Evolutionary conservation across 2,329 filamentous ascomycete species (phyloP).

Genomic region (Ophiocordyceps camponoti-rufipedis): DNA sequence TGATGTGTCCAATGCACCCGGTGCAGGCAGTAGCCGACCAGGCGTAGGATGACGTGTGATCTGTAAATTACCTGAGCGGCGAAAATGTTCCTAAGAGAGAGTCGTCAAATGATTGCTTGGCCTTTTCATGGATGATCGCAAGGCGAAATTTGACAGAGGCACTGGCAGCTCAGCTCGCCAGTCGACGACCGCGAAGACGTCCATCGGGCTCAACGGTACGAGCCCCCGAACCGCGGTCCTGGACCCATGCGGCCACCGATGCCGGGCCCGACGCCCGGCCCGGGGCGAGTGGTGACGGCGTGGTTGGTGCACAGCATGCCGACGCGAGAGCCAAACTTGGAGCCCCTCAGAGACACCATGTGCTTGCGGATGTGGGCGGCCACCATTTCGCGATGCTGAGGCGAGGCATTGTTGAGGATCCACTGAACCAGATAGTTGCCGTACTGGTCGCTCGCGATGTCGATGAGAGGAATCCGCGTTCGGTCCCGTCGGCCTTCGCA

Average conservation of each 20-base stretch:
- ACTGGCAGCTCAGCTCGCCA: too few relatives aligned
- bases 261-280: conserved; percentile 56
- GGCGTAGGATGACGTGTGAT: conserved; percentile 41
- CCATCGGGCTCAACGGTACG: conserved; percentile 29
- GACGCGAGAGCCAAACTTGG: conserved; percentile 94
- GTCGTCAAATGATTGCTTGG: conserved; percentile 26
- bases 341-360: conserved; percentile 96
- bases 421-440: conserved; percentile 97
- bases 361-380: conserved; percentile 93
- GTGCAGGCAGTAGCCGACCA: conserved; percentile 25
- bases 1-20: conserved; percentile 42
- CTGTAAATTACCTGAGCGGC: conserved; percentile 30
- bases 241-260: conserved; percentile 39
- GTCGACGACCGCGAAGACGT: too few relatives aligned
- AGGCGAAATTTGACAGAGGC: neutral
- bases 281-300: conserved; percentile 71
- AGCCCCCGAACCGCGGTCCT: conserved; percentile 36
- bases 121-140: conserved; percentile 10
- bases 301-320: conserved; percentile 98
- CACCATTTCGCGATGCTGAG: conserved; percentile 84
- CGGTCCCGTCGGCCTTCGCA: conserved; percentile 82
- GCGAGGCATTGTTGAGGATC: conserved; percentile 74
- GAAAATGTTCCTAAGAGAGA: conserved; percentile 30
- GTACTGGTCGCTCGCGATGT: conserved; percentile 97
- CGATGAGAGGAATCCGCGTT: conserved; percentile 89